Evolutionary conservation across 768 basidiomycete genomes (phyloP).

Genomic region (Trametes coccinea): DNA sequence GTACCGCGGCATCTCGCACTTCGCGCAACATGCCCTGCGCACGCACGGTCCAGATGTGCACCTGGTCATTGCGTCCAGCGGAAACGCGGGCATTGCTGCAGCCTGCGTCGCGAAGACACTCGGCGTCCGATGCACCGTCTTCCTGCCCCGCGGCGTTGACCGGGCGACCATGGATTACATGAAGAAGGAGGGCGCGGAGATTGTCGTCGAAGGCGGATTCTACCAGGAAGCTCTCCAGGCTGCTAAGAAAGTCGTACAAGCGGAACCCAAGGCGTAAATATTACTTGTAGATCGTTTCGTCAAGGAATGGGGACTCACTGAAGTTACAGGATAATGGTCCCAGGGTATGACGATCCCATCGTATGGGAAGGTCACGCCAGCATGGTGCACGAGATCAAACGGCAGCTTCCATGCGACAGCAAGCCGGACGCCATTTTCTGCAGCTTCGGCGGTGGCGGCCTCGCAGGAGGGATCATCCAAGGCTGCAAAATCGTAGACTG

Average conservation of each 20-base stretch:
- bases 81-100: slow-evolving; percentile 76
- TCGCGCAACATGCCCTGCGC: slow-evolving; percentile 52
- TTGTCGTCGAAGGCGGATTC: slow-evolving; percentile 54
- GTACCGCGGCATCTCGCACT: slow-evolving; percentile 67
- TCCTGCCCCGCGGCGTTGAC: slow-evolving; percentile 56
- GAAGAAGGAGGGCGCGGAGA: slow-evolving; percentile 52
- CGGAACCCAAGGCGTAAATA: slow-evolving; percentile 55
- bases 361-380: slow-evolving; percentile 79
- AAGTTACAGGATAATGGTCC: slow-evolving; percentile 56
- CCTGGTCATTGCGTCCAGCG: slow-evolving; percentile 70
- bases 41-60: slow-evolving; percentile 56
- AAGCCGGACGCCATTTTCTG: slow-evolving; percentile 76
- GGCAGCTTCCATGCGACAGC: slow-evolving; percentile 43
- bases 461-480: slow-evolving; percentile 66
- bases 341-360: slow-evolving; percentile 67
- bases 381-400: slow-evolving; percentile 62
- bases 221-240: slow-evolving; percentile 58
- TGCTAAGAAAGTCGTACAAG: slow-evolving; percentile 47
- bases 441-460: slow-evolving; percentile 74
- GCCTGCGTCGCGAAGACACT: slow-evolving; percentile 63
- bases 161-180: slow-evolving; percentile 52
- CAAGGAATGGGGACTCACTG: neutral
- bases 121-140: slow-evolving; percentile 63
- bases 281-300: no score
- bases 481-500: slow-evolving; percentile 70